Percentiles rank a stretch among this genome's conserved stretches.
phyloP scores from a whole-genome alignment of 495 filamentous ascomycete genomes.

The Apodospora peruviana region DNA sequence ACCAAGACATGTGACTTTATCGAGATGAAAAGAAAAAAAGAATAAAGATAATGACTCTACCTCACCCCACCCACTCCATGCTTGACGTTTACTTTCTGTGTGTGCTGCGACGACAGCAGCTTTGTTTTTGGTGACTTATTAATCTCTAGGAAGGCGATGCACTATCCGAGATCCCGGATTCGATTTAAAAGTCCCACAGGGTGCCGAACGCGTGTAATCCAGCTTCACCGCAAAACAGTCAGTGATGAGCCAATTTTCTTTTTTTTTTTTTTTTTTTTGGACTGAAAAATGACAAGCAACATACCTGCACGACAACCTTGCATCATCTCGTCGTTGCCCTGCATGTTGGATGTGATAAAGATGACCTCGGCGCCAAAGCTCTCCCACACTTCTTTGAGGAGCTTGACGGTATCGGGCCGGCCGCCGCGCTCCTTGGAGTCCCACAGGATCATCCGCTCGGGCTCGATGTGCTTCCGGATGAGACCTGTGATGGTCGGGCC shows the following conservation, averaged over 20 bases:
- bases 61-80: too few species aligned
- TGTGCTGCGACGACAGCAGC: too few species aligned
- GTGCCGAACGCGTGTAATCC: constrained; percentile 41
- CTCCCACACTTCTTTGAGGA: constrained; percentile 37
- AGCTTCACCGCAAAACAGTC: constrained; percentile 14
- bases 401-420: constrained; percentile 34
- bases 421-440: constrained; percentile 42
- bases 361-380: constrained; percentile 43
- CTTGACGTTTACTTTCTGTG: too few species aligned
- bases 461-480: constrained; percentile 38
- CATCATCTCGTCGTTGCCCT: constrained; percentile 45
- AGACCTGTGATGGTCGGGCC: constrained; percentile 38
- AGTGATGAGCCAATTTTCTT: constrained; percentile 6
- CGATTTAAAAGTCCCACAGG: constrained; percentile 39
- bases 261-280: too few species aligned
- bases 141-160: constrained; percentile 12
- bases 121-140: too few species aligned
- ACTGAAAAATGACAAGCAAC: constrained; percentile 3
- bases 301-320: constrained; percentile 35
- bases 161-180: constrained; percentile 12
- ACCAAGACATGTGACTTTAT: too few species aligned
- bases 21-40: too few species aligned
- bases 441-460: constrained; percentile 43
- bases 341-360: constrained; percentile 42
- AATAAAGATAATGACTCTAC: too few species aligned